Percentiles rank a stretch among this genome's conserved stretches.
Conservation (phyloP, 495 filamentous ascomycete species). For the Jackrogersella multiformis region DNA sequence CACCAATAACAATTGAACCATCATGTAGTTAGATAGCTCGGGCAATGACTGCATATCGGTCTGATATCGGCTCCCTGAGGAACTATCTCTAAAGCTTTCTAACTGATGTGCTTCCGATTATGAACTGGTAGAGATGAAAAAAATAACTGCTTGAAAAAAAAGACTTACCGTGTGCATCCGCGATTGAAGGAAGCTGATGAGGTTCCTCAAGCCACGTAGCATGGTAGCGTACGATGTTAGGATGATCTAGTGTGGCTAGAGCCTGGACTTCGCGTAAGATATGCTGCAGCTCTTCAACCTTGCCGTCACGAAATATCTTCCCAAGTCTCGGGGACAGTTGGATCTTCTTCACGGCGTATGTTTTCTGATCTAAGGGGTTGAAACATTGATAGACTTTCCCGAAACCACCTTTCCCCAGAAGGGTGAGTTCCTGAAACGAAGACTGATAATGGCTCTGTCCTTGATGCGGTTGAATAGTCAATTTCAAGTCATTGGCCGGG, state of each 20-base stretch:
- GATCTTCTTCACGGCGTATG: constrained; percentile 66
- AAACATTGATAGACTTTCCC: constrained; percentile 64
- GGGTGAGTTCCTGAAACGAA: constrained; percentile 39
- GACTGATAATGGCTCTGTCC: constrained; percentile 41
- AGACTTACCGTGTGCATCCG: constrained; percentile 33
- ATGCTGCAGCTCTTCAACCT: constrained; percentile 59
- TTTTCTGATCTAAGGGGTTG: constrained; percentile 61
- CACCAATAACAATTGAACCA: neutral
- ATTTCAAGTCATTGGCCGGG: constrained; percentile 32
- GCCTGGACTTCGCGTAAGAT: constrained; percentile 66
- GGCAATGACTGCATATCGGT: neutral
- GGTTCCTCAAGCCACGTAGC: constrained; percentile 64
- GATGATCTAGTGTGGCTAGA: constrained; percentile 63
- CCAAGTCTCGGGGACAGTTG: constrained; percentile 59
- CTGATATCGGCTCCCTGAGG: neutral
- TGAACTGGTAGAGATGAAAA: neutral
- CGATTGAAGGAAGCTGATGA: constrained; percentile 40
- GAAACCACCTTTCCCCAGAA: constrained; percentile 64
- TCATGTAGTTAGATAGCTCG: neutral
- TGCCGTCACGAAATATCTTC: constrained; percentile 58
- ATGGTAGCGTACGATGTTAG: constrained; percentile 66
- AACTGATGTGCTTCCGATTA: neutral
- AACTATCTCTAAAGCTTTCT: neutral
- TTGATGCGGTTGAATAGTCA: constrained; percentile 23
- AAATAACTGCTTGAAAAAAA: neutral